Evolutionary conservation across 108 stramenopile genomes (phyloP), one percentile per base, ranked within the genome.

Genomic region (Asterionellopsis glacialis): DNA sequence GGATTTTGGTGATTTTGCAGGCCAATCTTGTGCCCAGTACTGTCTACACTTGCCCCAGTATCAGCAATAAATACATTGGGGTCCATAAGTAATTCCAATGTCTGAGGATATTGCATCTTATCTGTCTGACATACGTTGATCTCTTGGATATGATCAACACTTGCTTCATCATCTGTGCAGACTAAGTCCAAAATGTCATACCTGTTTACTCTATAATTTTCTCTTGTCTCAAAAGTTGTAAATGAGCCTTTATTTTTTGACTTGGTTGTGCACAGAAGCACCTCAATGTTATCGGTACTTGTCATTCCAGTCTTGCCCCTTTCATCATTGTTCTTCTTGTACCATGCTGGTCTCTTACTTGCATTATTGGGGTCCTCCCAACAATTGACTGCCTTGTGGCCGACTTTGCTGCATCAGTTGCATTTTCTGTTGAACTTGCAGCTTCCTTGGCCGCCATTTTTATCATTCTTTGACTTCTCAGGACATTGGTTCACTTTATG

Each of bases 401-500:
- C 54, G 7, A 9, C 9, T 9, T 55, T 55, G 18, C 9, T 22
- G 38, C 54, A 55, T 39, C 21, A 7, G 54, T 55, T 39, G 21
- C 22, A 25, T 28, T 39, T 40, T 21, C 23, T 9, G 21, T 9
- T 9, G 5, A 23, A 23, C 54, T 40, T 28, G 16, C 38, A 5
- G 2, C 33, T 33, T 33, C 33, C 33, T 33, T 7, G 33, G 33
- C 33, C 33, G 7, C 33, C 33, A 7, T 5, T 5, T 9, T 55
- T 55, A 7, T 28, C 54, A 5, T 28, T 18, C 16, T 9, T 25
- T 5, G 16, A 16, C 5, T 25, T n/a, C 5, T 19, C 18, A 23
- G 54, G 54, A 55, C 54, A 55, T 18, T 55, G 27, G 54, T 55
- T 55, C 16, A 9, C 54, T 25, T 25, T 19, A 9, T 55, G 54